Percentiles rank a stretch among this genome's conserved stretches.
phyloP scores from a whole-genome alignment of 1,284 basidiomycete genomes.

The Puccinia brachypodii region DNA sequence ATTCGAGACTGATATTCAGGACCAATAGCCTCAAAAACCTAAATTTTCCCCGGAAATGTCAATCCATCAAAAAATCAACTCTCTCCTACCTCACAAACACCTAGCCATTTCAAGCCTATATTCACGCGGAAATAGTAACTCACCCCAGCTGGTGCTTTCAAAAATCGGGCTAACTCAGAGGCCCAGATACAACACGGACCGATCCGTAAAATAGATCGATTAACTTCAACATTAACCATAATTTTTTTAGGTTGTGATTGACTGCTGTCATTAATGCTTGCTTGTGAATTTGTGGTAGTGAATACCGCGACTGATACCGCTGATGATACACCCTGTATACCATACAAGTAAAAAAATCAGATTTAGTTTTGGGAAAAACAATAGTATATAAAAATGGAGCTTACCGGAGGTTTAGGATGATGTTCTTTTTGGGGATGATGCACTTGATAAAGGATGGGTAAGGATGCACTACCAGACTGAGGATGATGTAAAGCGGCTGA shows the following conservation, averaged over 20 bases:
- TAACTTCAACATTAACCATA: slow-evolving; percentile 65
- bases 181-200: slow-evolving; percentile 69
- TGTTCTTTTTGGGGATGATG: not conserved
- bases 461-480: not conserved
- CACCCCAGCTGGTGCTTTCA: slow-evolving; percentile 83
- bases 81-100: not conserved
- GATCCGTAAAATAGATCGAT: slow-evolving; percentile 68
- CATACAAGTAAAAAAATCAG: not conserved
- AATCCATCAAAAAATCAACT: not conserved
- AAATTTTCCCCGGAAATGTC: not conserved
- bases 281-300: slow-evolving; percentile 9
- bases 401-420: not conserved
- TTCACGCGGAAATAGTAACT: slow-evolving; percentile 53
- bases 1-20: slow-evolving; percentile 83
- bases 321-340: too few relatives aligned
- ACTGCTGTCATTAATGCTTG: not conserved
- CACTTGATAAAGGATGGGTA: not conserved
- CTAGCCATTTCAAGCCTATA: too few relatives aligned
- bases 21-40: slow-evolving; percentile 89
- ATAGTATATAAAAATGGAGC: not conserved
- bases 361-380: not conserved
- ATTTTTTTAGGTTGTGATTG: slow-evolving; percentile 7
- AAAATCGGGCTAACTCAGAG: slow-evolving; percentile 67
- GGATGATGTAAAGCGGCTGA: not conserved
- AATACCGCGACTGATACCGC: slow-evolving; percentile 2